Evolutionary conservation across 2,329 filamentous ascomycete species (phyloP).

Genomic region (Thermothelomyces thermophilus): DNA sequence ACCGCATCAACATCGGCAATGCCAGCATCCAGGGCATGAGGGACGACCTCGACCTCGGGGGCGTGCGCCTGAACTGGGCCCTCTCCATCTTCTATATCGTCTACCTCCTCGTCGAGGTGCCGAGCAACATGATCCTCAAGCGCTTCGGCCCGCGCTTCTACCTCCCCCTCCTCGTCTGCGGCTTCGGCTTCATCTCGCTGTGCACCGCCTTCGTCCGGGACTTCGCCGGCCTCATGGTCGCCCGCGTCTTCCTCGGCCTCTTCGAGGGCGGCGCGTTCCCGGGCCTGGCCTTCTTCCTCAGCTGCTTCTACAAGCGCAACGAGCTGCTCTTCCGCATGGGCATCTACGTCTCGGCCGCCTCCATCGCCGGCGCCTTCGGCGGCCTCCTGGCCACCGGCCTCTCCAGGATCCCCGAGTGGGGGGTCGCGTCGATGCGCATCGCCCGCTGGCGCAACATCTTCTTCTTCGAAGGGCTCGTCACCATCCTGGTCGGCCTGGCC

Average conservation of each 20-base stretch:
- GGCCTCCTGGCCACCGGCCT: slow-evolving; percentile 49
- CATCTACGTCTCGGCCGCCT: slow-evolving; percentile 49
- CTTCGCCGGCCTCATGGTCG: slow-evolving; percentile 40
- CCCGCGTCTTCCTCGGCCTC: slow-evolving; percentile 44
- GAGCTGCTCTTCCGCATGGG: slow-evolving; percentile 51
- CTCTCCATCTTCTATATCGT: slow-evolving; percentile 53
- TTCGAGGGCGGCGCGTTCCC: slow-evolving; percentile 55
- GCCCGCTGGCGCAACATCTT: slow-evolving; percentile 54
- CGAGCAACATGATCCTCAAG: slow-evolving; percentile 50
- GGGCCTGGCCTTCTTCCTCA: slow-evolving; percentile 50
- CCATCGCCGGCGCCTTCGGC: slow-evolving; percentile 51
- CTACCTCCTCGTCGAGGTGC: slow-evolving; percentile 50
- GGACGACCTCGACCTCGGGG: slow-evolving; percentile 41
- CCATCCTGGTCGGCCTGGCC: slow-evolving; percentile 39
- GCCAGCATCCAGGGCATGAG: slow-evolving; percentile 49
- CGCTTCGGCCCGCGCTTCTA: slow-evolving; percentile 45
- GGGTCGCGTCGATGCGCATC: slow-evolving; percentile 36
- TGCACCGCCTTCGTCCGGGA: slow-evolving; percentile 47
- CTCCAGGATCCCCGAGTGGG: slow-evolving; percentile 46
- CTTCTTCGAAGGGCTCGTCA: slow-evolving; percentile 56
- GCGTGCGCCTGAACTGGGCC: slow-evolving; percentile 50
- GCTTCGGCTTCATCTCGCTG: slow-evolving; percentile 50
- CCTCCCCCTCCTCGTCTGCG: slow-evolving; percentile 47
- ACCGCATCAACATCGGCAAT: slow-evolving; percentile 43
- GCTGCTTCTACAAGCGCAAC: slow-evolving; percentile 49